These are phyloP conservation scores for Misopates orontium DNA, from an alignment of 257 asterid genomes.

Conservation along the genomic window DNA sequence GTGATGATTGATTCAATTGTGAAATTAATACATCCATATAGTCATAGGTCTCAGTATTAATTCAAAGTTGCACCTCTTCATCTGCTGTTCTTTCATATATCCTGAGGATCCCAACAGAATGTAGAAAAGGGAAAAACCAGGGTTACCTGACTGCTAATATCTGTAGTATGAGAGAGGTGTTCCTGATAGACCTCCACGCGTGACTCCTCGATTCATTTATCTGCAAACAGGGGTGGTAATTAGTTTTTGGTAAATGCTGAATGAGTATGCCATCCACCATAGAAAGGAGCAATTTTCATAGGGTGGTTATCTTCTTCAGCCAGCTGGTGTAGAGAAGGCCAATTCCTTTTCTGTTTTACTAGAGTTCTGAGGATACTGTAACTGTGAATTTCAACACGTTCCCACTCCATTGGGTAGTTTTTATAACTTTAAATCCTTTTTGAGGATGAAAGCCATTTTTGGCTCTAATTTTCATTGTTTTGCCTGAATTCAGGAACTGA, in stretches of 20 bases:
- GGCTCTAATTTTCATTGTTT: constrained; percentile 9
- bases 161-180: not conserved
- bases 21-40: not conserved
- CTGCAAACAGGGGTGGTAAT: not conserved
- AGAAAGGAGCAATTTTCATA: not conserved
- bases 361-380: not conserved
- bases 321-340: not conserved
- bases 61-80: not conserved
- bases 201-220: too few species aligned
- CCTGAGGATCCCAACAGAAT: too few species aligned
- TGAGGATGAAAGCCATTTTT: not conserved
- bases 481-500: constrained; percentile 41
- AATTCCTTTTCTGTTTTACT: not conserved
- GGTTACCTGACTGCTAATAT: not conserved
- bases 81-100: too few species aligned
- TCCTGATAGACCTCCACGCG: too few species aligned
- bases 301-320: not conserved
- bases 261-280: not conserved
- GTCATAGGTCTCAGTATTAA: not conserved
- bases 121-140: not conserved
- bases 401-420: not conserved
- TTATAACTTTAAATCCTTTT: constrained; percentile 9
- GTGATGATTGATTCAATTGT: not conserved
- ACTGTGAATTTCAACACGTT: constrained; percentile 13
- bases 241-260: not conserved